phyloP scores from a whole-genome alignment of 1,284 basidiomycete genomes.

The Melampsora occidentalis region DNA sequence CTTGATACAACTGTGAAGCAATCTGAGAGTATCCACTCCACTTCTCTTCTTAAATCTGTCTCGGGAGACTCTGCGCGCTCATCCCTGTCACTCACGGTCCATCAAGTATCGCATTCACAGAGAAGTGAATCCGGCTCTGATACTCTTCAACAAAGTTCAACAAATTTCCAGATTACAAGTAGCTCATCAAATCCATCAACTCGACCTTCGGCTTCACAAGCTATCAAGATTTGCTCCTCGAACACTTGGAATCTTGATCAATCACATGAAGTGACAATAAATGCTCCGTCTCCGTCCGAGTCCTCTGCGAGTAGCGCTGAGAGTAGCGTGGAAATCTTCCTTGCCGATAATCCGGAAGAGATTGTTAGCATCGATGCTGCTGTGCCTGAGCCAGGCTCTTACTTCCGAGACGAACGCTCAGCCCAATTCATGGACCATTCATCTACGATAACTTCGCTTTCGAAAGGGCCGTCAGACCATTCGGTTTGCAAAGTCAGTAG shows the following conservation, averaged over 20 bases:
- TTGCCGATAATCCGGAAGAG: constrained; percentile 1
- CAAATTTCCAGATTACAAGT: not conserved
- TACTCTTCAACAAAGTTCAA: not conserved
- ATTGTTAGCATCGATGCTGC: not conserved
- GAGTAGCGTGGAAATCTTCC: not conserved
- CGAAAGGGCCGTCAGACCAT: not conserved
- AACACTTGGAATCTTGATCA: not conserved
- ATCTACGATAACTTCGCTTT: not conserved
- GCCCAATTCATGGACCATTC: not conserved
- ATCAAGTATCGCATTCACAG: not conserved
- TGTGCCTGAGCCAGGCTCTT: not conserved
- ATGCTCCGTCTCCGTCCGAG: not conserved
- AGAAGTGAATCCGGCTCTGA: not conserved
- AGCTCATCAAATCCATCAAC: not conserved
- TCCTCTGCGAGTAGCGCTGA: not conserved
- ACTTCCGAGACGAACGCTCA: not conserved
- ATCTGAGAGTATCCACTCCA: not conserved
- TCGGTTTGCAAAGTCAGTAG: constrained; percentile 7
- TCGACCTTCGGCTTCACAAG: not conserved
- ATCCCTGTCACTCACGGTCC: not conserved
- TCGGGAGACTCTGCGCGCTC: not conserved
- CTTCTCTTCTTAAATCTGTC: not conserved
- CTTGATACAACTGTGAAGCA: not conserved
- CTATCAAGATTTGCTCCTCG: not conserved
- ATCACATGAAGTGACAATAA: not conserved